phyloP scores from a whole-genome alignment of 1,284 basidiomycete species.

The Cerrena zonata region DNA sequence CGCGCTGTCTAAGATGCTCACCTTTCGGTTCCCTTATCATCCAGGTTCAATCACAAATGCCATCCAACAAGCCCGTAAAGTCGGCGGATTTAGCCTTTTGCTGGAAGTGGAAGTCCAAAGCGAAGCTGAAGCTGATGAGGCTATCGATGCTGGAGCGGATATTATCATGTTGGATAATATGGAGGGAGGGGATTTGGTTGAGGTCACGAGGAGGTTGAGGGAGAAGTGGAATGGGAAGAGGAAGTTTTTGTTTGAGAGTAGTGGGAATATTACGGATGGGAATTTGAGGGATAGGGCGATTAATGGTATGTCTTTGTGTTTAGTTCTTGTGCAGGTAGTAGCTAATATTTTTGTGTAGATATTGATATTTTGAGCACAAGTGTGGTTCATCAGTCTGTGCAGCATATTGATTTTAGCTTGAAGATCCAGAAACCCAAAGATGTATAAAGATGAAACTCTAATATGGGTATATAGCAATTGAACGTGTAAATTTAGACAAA shows the following conservation, averaged over 20 bases:
- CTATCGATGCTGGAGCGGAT: conserved; percentile 93
- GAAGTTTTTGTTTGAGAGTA: conserved; percentile 85
- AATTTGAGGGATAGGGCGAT: conserved; percentile 74
- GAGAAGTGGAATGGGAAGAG: conserved; percentile 72
- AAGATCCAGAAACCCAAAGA: conserved; percentile 72
- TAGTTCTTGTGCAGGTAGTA: neutral
- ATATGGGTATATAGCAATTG: too few relatives aligned
- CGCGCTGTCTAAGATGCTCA: neutral
- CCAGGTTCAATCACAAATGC: conserved; percentile 86
- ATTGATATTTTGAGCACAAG: conserved; percentile 93
- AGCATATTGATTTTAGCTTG: conserved; percentile 88
- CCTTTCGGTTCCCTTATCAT: conserved; percentile 5
- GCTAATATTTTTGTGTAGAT: conserved; percentile 42
- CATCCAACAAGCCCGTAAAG: conserved; percentile 77
- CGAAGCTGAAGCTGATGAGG: conserved; percentile 88
- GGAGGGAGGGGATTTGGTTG: conserved; percentile 67
- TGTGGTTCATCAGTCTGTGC: conserved; percentile 85
- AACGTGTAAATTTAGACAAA: neutral
- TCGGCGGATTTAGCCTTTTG: conserved; percentile 88
- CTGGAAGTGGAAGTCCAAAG: conserved; percentile 93
- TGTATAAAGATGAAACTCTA: neutral
- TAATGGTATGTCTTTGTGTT: conserved; percentile 50
- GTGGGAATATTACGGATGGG: conserved; percentile 84
- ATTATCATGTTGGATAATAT: conserved; percentile 98
- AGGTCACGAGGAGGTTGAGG: conserved; percentile 66